phyloP scores from a whole-genome alignment of 2,329 filamentous ascomycete species.

The Meredithiella fracta region DNA sequence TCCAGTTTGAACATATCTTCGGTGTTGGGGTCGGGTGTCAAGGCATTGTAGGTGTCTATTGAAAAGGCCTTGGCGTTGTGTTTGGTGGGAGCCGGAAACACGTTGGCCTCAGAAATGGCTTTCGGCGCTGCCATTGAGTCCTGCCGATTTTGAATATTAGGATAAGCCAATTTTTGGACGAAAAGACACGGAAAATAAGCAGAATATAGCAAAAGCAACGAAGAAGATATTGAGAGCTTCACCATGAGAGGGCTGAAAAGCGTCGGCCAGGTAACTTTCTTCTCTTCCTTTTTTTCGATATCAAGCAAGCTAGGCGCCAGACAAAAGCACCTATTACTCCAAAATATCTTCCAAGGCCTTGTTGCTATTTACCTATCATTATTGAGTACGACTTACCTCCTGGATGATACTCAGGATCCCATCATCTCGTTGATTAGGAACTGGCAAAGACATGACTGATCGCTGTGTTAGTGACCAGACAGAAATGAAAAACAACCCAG shows the following conservation, averaged over 20 bases:
- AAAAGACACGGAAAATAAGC: too few species aligned
- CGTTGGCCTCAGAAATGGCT: constrained; percentile 3
- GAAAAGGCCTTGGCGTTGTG: neutral
- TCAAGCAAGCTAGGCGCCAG: too few species aligned
- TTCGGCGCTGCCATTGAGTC: constrained; percentile 2
- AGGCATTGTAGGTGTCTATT: constrained; percentile 20
- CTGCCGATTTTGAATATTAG: neutral
- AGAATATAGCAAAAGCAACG: too few species aligned
- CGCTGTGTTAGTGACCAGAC: neutral
- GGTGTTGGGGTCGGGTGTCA: constrained; percentile 45
- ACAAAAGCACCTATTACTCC: too few species aligned
- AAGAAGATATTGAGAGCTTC: too few species aligned
- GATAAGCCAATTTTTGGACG: too few species aligned
- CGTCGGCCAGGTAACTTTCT: too few species aligned
- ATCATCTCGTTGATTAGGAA: neutral
- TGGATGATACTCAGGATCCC: neutral
- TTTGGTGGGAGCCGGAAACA: neutral
- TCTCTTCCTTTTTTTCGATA: too few species aligned
- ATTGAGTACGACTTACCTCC: neutral
- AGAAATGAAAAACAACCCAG: too few species aligned
- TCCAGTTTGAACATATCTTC: constrained; percentile 54
- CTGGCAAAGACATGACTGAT: neutral
- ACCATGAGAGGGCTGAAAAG: too few species aligned
- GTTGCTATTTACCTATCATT: too few species aligned
- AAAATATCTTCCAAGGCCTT: too few species aligned